These are phyloP conservation scores for Aspergillus cavernicola DNA, from an alignment of 495 filamentous ascomycete genomes.

Conservation along the genomic window DNA sequence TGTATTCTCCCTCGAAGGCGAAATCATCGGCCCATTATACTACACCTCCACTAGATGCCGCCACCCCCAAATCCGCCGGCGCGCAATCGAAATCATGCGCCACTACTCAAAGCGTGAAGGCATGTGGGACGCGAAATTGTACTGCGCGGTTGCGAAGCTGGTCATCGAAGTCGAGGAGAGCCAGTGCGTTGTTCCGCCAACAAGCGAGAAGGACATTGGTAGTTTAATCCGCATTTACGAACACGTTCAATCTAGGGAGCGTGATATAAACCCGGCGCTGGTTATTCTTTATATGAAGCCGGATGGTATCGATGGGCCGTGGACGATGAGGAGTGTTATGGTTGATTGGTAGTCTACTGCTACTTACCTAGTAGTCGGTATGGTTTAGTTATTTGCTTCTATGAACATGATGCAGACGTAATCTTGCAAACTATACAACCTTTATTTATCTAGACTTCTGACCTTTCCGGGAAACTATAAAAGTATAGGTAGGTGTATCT, in stretches of 20 bases:
- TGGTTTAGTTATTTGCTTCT: not conserved
- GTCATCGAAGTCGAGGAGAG: constrained; percentile 14
- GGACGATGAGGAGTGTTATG: not conserved
- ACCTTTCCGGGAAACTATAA: too few relatives aligned
- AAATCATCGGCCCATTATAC: constrained; percentile 13
- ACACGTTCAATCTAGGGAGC: not conserved
- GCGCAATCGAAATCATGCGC: constrained; percentile 7
- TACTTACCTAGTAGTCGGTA: not conserved
- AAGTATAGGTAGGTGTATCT: too few relatives aligned
- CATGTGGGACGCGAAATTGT: constrained; percentile 8
- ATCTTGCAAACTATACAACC: too few relatives aligned
- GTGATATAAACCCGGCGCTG: not conserved
- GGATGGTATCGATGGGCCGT: constrained; percentile 4
- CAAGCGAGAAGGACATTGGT: constrained; percentile 6
- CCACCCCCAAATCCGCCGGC: constrained; percentile 7
- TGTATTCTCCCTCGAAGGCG: constrained; percentile 14
- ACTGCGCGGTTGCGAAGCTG: not conserved
- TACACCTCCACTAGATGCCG: constrained; percentile 8
- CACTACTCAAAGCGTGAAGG: constrained; percentile 9
- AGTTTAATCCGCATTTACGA: constrained; percentile 5
- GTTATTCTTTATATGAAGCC: constrained; percentile 8
- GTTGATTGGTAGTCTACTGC: not conserved
- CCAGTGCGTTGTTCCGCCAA: not conserved
- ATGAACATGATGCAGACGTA: too few relatives aligned
- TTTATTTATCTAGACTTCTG: too few relatives aligned